Base-by-base conservation (phyloP, 345 rosid genomes). In the Gossypium turneri region DNA sequence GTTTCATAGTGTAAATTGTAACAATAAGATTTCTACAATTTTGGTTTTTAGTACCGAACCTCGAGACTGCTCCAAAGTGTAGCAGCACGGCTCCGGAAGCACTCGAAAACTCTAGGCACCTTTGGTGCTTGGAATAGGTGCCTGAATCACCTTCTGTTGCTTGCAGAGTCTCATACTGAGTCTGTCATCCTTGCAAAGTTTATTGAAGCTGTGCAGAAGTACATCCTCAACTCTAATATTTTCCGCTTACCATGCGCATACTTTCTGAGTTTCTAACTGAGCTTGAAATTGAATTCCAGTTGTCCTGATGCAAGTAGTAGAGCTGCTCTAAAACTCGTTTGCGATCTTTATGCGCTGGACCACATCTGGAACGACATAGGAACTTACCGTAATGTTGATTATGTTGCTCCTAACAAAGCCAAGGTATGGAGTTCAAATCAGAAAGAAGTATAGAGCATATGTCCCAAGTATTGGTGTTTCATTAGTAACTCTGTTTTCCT, bases 111-210 rank as follows among this genome's bases (percentile, higher is more conserved):
- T 60, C 94, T 93, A 7, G 99, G 99, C 20, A 67, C 80, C 58
- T 95, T 95, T 74, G 98, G 98, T 73, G 98, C 99, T 34, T 93
- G 99, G 99, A 95, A 95, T 78, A 82, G 99, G 80, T 95, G 98
- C 89, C 88, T 95, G 82, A 95, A 95, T 86, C 98, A 95, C 88
- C 97, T 95, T 67, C 88, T 95, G 65, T 90, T 90, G 9, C 98
- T 95, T 12, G 97, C 98, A 81, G 99, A 95, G 78, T 91, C 99
- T 65, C 99, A 95, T 76, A 88, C 93, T 11, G 99, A 95, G 82
- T 84, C 99, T 11, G 97, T 93, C 70, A 85, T 95, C 77, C 97
- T 95, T 19, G 91, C 86, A 55, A 93, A 84, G 82, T 95, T 95
- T 79, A 89, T 91, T 3, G 97, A 95, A 51, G 92, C 97, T 60